Evolutionary conservation across 1,139 yeast species (phyloP).

Genomic region (Suhomyces wounanorum): DNA sequence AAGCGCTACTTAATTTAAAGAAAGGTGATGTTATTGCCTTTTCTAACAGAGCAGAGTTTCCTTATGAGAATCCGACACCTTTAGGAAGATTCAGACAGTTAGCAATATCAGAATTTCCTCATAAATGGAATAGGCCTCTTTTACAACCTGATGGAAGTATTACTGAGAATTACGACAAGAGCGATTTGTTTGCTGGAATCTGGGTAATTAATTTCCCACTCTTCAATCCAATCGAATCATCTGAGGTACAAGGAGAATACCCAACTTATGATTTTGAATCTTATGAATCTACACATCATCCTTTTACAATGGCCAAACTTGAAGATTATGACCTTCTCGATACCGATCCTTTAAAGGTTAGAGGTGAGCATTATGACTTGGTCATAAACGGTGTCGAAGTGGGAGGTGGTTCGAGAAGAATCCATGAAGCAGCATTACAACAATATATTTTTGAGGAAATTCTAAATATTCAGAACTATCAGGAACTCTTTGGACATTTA

Average conservation of each 20-base stretch:
- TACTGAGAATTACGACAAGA: constrained; percentile 20
- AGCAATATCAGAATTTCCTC: constrained; percentile 57
- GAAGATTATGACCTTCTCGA: constrained; percentile 63
- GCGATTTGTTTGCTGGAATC: constrained; percentile 57
- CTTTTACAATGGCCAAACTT: constrained; percentile 86
- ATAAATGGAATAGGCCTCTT: constrained; percentile 50
- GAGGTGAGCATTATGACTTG: constrained; percentile 94
- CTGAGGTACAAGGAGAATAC: constrained; percentile 35
- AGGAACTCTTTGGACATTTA: constrained; percentile 81
- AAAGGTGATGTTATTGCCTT: constrained; percentile 78
- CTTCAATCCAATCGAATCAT: constrained; percentile 67
- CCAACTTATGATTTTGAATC: constrained; percentile 58
- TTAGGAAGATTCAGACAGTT: constrained; percentile 83
- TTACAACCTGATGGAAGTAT: constrained; percentile 21
- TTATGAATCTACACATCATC: constrained; percentile 85
- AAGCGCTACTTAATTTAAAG: constrained; percentile 39
- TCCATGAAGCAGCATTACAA: constrained; percentile 83
- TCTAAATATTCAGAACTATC: constrained; percentile 55
- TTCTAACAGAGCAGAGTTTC: constrained; percentile 61
- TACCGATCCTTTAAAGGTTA: constrained; percentile 60
- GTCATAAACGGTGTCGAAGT: constrained; percentile 94
- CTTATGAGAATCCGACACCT: constrained; percentile 95
- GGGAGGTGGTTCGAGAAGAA: constrained; percentile 97
- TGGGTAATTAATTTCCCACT: constrained; percentile 95
- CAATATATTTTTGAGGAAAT: constrained; percentile 62